phyloP scores from a whole-genome alignment of 345 rosid species.

The Citrus glauca region DNA sequence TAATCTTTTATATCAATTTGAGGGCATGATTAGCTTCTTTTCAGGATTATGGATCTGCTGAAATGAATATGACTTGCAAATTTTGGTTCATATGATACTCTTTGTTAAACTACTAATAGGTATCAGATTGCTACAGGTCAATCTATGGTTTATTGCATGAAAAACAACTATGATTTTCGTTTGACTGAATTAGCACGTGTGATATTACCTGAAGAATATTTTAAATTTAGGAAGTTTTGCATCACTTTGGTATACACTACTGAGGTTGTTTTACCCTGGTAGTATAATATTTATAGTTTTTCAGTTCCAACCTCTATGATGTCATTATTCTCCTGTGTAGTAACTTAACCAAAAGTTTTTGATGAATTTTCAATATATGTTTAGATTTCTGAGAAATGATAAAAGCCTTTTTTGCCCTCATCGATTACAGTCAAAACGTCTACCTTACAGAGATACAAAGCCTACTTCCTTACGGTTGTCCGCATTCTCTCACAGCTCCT shows the following conservation, averaged over 20 bases:
- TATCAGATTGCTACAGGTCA: not conserved
- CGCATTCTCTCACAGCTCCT: conserved; percentile 78
- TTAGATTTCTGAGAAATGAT: conserved; percentile 9
- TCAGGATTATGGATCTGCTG: not conserved
- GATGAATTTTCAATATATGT: not conserved
- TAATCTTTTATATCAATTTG: not conserved
- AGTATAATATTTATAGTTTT: not conserved
- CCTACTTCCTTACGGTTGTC: conserved; percentile 37
- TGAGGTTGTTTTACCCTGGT: not conserved
- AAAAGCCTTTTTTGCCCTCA: conserved; percentile 3
- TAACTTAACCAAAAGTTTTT: not conserved
- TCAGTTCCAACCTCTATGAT: too few species aligned
- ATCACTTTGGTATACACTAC: not conserved
- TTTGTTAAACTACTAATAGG: not conserved
- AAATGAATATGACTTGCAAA: not conserved
- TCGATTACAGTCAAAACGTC: conserved; percentile 72
- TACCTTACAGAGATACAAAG: conserved; percentile 60
- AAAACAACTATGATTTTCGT: not conserved
- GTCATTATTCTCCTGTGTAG: not conserved
- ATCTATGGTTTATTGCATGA: not conserved
- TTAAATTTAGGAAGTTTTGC: not conserved
- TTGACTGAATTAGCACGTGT: not conserved
- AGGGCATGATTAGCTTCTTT: not conserved
- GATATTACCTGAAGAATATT: not conserved
- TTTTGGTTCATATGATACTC: too few species aligned